Conservation (phyloP, 306 rosid genomes). For the Lathyrus sativus region DNA sequence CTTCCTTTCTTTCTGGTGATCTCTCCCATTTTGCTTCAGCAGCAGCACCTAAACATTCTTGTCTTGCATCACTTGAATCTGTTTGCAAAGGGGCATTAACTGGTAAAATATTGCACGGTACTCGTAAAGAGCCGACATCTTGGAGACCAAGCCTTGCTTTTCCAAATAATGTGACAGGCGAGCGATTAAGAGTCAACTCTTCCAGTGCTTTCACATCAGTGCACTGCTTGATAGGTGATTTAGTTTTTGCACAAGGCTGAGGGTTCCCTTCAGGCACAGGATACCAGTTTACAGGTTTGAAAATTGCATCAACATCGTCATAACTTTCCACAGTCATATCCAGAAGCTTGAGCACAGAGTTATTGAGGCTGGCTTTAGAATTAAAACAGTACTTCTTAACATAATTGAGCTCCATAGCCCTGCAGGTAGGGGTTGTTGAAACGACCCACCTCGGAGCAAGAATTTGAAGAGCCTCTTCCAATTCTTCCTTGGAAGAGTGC, state of each 20-base stretch:
- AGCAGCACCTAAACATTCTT: constrained; percentile 32
- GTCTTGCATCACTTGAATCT: constrained; percentile 33
- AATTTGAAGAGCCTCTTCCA: constrained; percentile 81
- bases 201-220: constrained; percentile 36
- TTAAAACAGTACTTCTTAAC: constrained; percentile 62
- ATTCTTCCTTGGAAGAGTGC: constrained; percentile 82
- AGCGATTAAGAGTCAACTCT: constrained; percentile 45
- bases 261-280: constrained; percentile 43
- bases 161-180: constrained; percentile 70
- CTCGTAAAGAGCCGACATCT: constrained; percentile 45
- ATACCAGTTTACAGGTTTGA: constrained; percentile 37
- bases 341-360: constrained; percentile 62
- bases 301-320: constrained; percentile 35
- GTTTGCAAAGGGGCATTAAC: constrained; percentile 39
- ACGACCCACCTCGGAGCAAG: constrained; percentile 86
- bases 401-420: constrained; percentile 72
- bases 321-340: constrained; percentile 50
- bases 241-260: constrained; percentile 42
- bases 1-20: constrained; percentile 33
- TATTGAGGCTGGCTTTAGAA: constrained; percentile 43
- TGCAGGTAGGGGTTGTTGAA: constrained; percentile 81
- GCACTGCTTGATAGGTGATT: constrained; percentile 43
- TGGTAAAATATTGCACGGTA: constrained; percentile 33
- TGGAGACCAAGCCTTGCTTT: constrained; percentile 65
- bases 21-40: constrained; percentile 38